These are phyloP conservation scores for Lactifluus pinguis DNA, from an alignment of 768 basidiomycete genomes.

Conservation along the genomic window DNA sequence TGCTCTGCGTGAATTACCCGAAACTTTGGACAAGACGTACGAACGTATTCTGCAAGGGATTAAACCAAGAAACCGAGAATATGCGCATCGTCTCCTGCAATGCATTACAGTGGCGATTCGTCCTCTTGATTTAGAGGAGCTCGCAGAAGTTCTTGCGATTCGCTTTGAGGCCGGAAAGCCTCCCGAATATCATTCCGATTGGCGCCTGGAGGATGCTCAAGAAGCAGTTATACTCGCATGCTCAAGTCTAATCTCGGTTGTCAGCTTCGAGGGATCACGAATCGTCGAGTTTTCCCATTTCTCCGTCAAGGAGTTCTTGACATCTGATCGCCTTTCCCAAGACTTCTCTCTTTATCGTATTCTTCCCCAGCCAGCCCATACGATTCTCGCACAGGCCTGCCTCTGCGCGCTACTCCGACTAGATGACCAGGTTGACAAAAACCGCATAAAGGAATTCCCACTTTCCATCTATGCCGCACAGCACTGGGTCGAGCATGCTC, in stretches of 20 bases:
- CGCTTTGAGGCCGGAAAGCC: background rate
- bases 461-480: background rate
- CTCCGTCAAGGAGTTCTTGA: background rate
- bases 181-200: background rate
- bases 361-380: background rate
- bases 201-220: background rate
- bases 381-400: background rate
- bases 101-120: background rate
- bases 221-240: background rate
- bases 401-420: background rate
- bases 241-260: background rate
- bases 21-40: background rate
- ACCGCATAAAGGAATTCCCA: background rate
- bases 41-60: background rate
- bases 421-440: background rate
- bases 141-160: background rate
- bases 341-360: background rate
- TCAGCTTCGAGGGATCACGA: background rate
- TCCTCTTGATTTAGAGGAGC: background rate
- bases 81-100: background rate
- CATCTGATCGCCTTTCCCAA: background rate
- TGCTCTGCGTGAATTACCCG: background rate
- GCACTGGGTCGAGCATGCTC: background rate
- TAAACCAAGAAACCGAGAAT: background rate
- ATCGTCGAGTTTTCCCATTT: background rate